Evolutionary conservation across 1,284 basidiomycete species (phyloP).

Genomic region (Xanthoconium separans): DNA sequence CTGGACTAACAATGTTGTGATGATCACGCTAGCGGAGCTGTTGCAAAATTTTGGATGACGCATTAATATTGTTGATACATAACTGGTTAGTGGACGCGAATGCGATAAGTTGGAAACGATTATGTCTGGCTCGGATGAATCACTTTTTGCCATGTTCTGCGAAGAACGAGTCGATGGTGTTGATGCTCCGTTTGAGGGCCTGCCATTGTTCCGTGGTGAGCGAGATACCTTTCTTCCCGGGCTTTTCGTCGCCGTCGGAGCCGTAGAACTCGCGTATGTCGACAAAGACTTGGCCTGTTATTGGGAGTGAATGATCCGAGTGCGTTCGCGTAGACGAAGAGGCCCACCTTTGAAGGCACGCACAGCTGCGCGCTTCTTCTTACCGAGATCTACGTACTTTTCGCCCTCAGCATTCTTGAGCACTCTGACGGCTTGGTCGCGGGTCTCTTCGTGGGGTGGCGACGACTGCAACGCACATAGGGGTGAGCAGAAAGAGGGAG

Average conservation of each 20-base stretch:
- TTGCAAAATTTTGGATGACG: background rate
- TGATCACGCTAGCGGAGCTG: background rate
- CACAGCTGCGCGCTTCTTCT: slow-evolving; percentile 70
- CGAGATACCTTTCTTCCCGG: slow-evolving; percentile 81
- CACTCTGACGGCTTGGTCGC: slow-evolving; percentile 6
- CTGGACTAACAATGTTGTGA: slow-evolving; percentile 50
- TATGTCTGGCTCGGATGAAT: background rate
- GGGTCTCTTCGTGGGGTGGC: slow-evolving; percentile 2
- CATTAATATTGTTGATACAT: slow-evolving; percentile 7
- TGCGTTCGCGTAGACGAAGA: background rate
- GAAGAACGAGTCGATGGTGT: slow-evolving; percentile 55
- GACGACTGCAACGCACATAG: slow-evolving; percentile 19
- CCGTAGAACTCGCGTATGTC: slow-evolving; percentile 80
- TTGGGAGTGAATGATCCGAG: slow-evolving; percentile 1
- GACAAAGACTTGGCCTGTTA: slow-evolving; percentile 49
- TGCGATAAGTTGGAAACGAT: background rate
- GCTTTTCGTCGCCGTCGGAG: slow-evolving; percentile 61
- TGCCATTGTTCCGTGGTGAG: slow-evolving; percentile 75
- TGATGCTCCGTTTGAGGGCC: slow-evolving; percentile 43
- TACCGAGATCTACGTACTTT: slow-evolving; percentile 65
- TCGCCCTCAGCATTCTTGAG: slow-evolving; percentile 49
- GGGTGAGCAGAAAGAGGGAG: slow-evolving; percentile 10
- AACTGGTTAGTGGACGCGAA: background rate
- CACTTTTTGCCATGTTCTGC: slow-evolving; percentile 40
- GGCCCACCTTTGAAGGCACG: slow-evolving; percentile 63